These are phyloP conservation scores for Bjerkandera adusta DNA, from an alignment of 1,284 basidiomycete genomes.

Conservation along the genomic window DNA sequence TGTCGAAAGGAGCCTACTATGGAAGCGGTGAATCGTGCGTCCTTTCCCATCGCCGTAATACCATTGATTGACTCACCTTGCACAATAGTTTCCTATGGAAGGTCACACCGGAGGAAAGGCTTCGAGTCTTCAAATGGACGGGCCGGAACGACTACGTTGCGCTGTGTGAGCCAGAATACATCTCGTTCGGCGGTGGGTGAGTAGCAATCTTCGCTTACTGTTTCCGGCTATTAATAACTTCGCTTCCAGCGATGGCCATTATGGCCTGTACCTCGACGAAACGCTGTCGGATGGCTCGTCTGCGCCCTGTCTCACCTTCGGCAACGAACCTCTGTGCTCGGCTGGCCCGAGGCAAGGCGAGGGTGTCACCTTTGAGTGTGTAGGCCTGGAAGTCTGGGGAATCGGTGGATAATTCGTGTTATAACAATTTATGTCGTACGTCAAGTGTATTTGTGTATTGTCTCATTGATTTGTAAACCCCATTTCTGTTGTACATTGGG, in stretches of 20 bases:
- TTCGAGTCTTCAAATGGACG: constrained; percentile 83
- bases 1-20: constrained; percentile 68
- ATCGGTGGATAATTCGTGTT: constrained; percentile 43
- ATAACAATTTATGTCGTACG: too few relatives aligned
- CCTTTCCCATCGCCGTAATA: background rate
- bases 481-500: too few relatives aligned
- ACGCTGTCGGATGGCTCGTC: constrained; percentile 83
- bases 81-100: constrained; percentile 77
- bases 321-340: constrained; percentile 80
- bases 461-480: too few relatives aligned
- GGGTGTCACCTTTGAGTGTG: constrained; percentile 73
- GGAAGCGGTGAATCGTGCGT: constrained; percentile 85
- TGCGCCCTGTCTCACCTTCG: constrained; percentile 83
- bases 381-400: constrained; percentile 87
- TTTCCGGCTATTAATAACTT: background rate
- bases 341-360: constrained; percentile 43
- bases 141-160: constrained; percentile 91
- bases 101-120: constrained; percentile 35
- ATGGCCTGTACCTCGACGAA: constrained; percentile 89
- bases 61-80: background rate
- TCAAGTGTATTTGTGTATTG: too few relatives aligned
- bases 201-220: constrained; percentile 29
- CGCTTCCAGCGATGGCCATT: constrained; percentile 70
- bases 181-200: constrained; percentile 91
- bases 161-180: constrained; percentile 75